Conservation (phyloP, 1,284 basidiomycete genomes). For the Cutaneotrichosporon sp. region DNA sequence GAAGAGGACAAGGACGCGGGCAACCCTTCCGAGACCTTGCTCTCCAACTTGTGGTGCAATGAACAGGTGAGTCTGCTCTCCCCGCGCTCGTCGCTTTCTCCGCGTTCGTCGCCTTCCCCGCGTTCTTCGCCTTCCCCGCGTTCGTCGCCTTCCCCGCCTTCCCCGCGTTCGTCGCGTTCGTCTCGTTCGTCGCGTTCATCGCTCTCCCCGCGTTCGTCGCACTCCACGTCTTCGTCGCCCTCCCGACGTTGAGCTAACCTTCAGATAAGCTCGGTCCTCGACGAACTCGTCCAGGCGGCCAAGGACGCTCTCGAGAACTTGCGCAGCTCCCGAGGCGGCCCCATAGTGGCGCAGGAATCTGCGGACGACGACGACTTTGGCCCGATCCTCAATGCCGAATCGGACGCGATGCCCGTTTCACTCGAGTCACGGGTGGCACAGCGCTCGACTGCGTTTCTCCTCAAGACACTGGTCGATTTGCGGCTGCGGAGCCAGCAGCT, state of each 20-base stretch:
- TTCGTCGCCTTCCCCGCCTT: too few relatives aligned
- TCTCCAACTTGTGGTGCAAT: slow-evolving; percentile 60
- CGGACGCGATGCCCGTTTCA: slow-evolving; percentile 39
- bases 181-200: too few relatives aligned
- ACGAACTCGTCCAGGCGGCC: slow-evolving; percentile 25
- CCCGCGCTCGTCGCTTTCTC: too few relatives aligned
- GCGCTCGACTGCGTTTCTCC: slow-evolving; percentile 27
- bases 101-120: too few relatives aligned
- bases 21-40: slow-evolving; percentile 1
- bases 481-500: slow-evolving; percentile 59
- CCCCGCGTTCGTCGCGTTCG: too few relatives aligned
- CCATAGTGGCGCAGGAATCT: background rate
- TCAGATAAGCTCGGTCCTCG: slow-evolving; percentile 11
- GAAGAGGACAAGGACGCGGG: slow-evolving; percentile 3
- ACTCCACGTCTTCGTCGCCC: too few relatives aligned
- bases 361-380: slow-evolving; percentile 68
- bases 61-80: slow-evolving; percentile 67
- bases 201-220: too few relatives aligned
- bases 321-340: background rate
- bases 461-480: slow-evolving; percentile 39
- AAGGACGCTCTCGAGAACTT: slow-evolving; percentile 9
- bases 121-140: too few relatives aligned
- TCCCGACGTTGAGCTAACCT: slow-evolving; percentile 2
- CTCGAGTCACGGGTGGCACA: slow-evolving; percentile 39
- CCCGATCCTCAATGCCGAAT: slow-evolving; percentile 58